Evolutionary conservation across 2,329 filamentous ascomycete species (phyloP), one percentile per base, ranked within the genome.

Genomic region (Aspergillus transmontanensis): DNA sequence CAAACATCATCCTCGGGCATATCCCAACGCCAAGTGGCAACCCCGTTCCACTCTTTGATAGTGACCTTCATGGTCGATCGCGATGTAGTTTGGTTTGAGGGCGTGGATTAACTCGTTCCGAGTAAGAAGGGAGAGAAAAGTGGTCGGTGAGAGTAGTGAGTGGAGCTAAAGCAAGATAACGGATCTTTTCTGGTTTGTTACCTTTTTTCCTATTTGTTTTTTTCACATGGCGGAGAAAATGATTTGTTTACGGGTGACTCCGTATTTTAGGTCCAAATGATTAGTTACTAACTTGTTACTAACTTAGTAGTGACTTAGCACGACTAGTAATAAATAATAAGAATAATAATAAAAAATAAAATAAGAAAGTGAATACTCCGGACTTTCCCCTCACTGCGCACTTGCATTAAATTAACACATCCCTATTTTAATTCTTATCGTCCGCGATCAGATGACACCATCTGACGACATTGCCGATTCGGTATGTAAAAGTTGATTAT

Each of bases 11-110:
- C 94, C 72, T 97, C 93, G 28, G 94, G 93, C 73, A 98, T 92
- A 77, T 98, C 92, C 95, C 95, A 99, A 68, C 92, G 89, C 95
- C 95, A 99, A 60, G 93, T 94, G 21, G 95, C 95, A 66, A 99
- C 93, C 4, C 93, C 91, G 73, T 95, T 90, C 93, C 94, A 98
- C 76, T 92, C 87, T 73, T 90, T 92, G 80, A 98, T 95, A 55
- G 89, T 95, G 82, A 98, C 93, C 81, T 97, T 98, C 95, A 99
- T 99, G 59, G 58, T 59, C 28, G 39, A 41, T 4, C 39, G n/a
- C 7, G 36, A 39, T 28, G 32, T 46, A 21, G 23, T 53, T 26
- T 41, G 61, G 45, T 45, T 64, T 45, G 45, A 50, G 28, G 41
- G 16, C 30, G 36, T 60, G 59, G 51, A 53, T 57, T 50, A 39